phyloP scores from a whole-genome alignment of 176 grass and related monocot species.

The Phragmites australis region DNA sequence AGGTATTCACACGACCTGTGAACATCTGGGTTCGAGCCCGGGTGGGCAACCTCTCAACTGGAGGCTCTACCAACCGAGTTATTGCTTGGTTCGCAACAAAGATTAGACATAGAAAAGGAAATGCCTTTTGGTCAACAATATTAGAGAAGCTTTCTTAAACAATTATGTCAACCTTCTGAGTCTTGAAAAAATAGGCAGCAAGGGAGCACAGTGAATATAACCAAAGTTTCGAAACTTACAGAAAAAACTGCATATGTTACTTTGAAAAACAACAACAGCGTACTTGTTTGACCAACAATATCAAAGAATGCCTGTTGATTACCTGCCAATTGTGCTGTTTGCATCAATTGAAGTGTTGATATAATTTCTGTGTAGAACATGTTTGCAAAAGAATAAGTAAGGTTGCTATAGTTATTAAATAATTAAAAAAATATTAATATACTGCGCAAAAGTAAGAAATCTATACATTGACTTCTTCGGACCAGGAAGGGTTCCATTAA shows the following conservation, averaged over 20 bases:
- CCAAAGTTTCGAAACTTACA: neutral
- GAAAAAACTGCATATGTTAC: neutral
- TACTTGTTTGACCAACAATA: neutral
- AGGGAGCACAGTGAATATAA: neutral
- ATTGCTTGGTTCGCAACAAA: too few relatives aligned
- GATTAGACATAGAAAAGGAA: neutral
- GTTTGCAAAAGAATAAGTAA: conserved; percentile 25
- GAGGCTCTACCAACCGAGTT: too few relatives aligned
- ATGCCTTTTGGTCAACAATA: neutral
- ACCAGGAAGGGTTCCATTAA: conserved; percentile 27
- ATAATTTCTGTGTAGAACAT: conserved; percentile 32
- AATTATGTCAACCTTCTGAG: neutral
- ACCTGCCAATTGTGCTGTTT: conserved; percentile 23
- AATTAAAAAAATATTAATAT: neutral
- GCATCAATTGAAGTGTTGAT: conserved; percentile 31
- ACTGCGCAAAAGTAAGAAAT: neutral
- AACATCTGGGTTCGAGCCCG: too few relatives aligned
- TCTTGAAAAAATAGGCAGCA: neutral
- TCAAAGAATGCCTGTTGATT: neutral
- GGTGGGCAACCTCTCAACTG: too few relatives aligned
- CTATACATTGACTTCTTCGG: conserved; percentile 22
- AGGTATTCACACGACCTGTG: too few relatives aligned
- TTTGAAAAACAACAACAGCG: neutral
- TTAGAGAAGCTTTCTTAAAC: neutral
- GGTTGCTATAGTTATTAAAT: neutral